A percentile compares a stretch with the other conserved stretches of the same genome.
These are phyloP conservation scores for Exserohilum turcica DNA, from an alignment of 2,329 filamentous ascomycete species.

Conservation along the genomic window DNA sequence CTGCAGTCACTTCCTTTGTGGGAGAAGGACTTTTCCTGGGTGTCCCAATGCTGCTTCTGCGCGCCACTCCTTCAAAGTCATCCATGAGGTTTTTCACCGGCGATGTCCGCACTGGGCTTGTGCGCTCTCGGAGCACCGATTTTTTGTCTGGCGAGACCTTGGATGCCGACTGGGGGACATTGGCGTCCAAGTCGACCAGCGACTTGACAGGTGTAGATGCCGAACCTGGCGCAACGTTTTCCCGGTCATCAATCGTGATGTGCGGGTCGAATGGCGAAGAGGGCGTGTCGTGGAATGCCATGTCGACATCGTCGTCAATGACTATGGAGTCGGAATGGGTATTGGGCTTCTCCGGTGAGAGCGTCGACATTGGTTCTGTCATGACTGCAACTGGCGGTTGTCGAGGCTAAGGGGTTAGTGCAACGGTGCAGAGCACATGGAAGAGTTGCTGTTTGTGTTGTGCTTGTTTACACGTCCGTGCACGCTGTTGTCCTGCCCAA, in stretches of 20 bases:
- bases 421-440: constrained; percentile 16
- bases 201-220: constrained; percentile 33
- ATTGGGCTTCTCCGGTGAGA: constrained; percentile 41
- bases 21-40: constrained; percentile 36
- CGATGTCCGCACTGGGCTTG: constrained; percentile 40
- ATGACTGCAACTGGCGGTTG: constrained; percentile 23
- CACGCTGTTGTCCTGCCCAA: constrained; percentile 15
- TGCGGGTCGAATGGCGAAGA: constrained; percentile 58
- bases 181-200: constrained; percentile 29
- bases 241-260: constrained; percentile 48
- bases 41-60: constrained; percentile 15
- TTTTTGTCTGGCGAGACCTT: constrained; percentile 41
- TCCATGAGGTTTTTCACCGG: constrained; percentile 35
- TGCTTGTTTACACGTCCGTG: constrained; percentile 23
- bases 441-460: constrained; percentile 10
- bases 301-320: constrained; percentile 42
- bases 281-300: constrained; percentile 49
- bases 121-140: constrained; percentile 31
- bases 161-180: constrained; percentile 39
- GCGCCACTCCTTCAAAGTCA: constrained; percentile 31
- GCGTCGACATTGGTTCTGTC: constrained; percentile 39
- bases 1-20: constrained; percentile 25
- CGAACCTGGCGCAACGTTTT: constrained; percentile 40
- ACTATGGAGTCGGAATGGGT: constrained; percentile 24
- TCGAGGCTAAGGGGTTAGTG: constrained; percentile 18